phyloP scores from a whole-genome alignment of 176 grass and related monocot species.

The Avena insularis region DNA sequence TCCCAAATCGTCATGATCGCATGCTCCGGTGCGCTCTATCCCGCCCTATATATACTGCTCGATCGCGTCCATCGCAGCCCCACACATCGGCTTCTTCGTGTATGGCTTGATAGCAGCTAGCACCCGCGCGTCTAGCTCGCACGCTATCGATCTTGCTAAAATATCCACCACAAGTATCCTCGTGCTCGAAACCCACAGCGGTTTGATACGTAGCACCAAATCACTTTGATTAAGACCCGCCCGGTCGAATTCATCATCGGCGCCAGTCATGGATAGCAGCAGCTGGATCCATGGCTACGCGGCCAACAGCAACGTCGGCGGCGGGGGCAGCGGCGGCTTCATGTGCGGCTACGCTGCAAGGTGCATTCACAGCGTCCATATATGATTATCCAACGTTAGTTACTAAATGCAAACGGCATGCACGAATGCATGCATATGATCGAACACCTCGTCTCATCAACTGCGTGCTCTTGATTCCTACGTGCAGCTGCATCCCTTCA shows the following conservation, averaged over 20 bases:
- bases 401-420: too few relatives aligned
- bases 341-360: constrained; percentile 53
- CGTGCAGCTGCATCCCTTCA: constrained; percentile 29
- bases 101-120: background rate
- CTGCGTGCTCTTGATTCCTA: background rate
- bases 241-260: background rate
- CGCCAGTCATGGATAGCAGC: constrained; percentile 45
- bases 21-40: background rate
- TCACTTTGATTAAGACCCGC: background rate
- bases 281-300: constrained; percentile 38
- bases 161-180: background rate
- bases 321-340: constrained; percentile 34
- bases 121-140: too few relatives aligned
- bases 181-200: too few relatives aligned
- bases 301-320: background rate
- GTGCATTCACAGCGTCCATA: constrained; percentile 1
- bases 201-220: too few relatives aligned
- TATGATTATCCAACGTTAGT: background rate
- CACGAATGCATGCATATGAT: background rate
- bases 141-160: too few relatives aligned
- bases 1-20: background rate
- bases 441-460: background rate
- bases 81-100: background rate
- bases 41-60: background rate
- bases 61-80: background rate